phyloP scores from a whole-genome alignment of 495 filamentous ascomycete species.

The Hyaloscypha variabilis region DNA sequence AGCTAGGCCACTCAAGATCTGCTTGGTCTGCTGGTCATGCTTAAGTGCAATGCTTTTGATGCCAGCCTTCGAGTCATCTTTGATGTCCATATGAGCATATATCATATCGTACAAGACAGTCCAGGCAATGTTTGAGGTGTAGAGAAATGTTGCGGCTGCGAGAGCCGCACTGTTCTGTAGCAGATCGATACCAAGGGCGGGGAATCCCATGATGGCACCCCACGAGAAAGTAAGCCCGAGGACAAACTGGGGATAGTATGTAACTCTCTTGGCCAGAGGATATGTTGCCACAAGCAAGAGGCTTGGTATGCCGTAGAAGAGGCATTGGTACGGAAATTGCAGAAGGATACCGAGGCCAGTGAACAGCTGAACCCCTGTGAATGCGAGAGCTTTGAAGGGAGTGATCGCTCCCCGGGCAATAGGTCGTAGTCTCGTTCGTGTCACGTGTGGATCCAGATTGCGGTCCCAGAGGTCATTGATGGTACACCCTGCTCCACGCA shows the following conservation, averaged over 20 bases:
- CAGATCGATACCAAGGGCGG: slow-evolving; percentile 84
- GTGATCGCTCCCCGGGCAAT: slow-evolving; percentile 86
- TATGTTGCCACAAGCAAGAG: slow-evolving; percentile 81
- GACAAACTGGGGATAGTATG: slow-evolving; percentile 92
- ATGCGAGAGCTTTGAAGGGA: slow-evolving; percentile 73
- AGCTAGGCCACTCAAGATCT: slow-evolving; percentile 76
- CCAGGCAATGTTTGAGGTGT: slow-evolving; percentile 88
- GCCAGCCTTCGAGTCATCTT: slow-evolving; percentile 87
- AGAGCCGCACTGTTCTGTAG: slow-evolving; percentile 65
- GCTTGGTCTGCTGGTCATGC: slow-evolving; percentile 87
- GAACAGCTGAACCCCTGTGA: slow-evolving; percentile 79
- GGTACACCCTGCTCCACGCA: slow-evolving; percentile 97
- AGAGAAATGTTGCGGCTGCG: slow-evolving; percentile 71
- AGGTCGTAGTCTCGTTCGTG: slow-evolving; percentile 82
- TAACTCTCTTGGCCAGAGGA: slow-evolving; percentile 90
- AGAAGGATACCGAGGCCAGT: slow-evolving; percentile 81
- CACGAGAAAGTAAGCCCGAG: slow-evolving; percentile 94
- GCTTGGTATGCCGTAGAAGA: slow-evolving; percentile 87
- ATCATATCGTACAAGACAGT: slow-evolving; percentile 98
- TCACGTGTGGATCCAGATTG: slow-evolving; percentile 88
- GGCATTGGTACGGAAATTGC: slow-evolving; percentile 81
- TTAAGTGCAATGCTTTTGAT: slow-evolving; percentile 94
- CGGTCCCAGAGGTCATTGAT: slow-evolving; percentile 98
- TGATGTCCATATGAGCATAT: slow-evolving; percentile 98
- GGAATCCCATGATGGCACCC: slow-evolving; percentile 97